phyloP scores from a whole-genome alignment of 768 basidiomycete genomes.

The Crepidotus variabilis region DNA sequence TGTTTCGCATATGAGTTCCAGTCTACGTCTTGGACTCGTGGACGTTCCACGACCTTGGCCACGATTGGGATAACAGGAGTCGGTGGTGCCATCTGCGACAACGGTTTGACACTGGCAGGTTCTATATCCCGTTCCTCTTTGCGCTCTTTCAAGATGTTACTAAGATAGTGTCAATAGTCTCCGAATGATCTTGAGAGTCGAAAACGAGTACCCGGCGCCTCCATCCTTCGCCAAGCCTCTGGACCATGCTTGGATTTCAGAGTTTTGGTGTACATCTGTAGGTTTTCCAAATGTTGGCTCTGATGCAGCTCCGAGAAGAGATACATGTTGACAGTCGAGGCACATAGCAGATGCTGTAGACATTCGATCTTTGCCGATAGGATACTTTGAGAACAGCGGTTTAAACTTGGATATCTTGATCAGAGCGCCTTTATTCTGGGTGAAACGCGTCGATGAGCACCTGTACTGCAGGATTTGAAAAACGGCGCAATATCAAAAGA shows the following conservation, averaged over 20 bases:
- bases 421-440: slow-evolving; percentile 42
- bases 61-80: not conserved
- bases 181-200: not conserved
- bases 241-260: slow-evolving; percentile 47
- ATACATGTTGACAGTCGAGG: slow-evolving; percentile 48
- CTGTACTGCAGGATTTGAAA: not conserved
- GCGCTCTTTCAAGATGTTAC: slow-evolving; percentile 24
- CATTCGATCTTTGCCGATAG: slow-evolving; percentile 37
- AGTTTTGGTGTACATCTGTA: slow-evolving; percentile 36
- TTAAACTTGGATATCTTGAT: slow-evolving; percentile 47
- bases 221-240: slow-evolving; percentile 52
- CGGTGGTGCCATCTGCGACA: slow-evolving; percentile 3
- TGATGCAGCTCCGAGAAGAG: slow-evolving; percentile 36
- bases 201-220: slow-evolving; percentile 49
- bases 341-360: slow-evolving; percentile 37
- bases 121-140: slow-evolving; percentile 1
- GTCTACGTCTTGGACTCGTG: slow-evolving; percentile 3
- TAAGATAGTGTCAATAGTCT: slow-evolving; percentile 37
- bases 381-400: slow-evolving; percentile 50
- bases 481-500: not conserved
- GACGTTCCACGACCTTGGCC: not conserved
- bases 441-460: slow-evolving; percentile 29
- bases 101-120: not conserved
- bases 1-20: slow-evolving; percentile 1
- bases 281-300: slow-evolving; percentile 53